Evolutionary conservation across 768 basidiomycete species (phyloP).

Genomic region (Coprinopsis strossmayeri): DNA sequence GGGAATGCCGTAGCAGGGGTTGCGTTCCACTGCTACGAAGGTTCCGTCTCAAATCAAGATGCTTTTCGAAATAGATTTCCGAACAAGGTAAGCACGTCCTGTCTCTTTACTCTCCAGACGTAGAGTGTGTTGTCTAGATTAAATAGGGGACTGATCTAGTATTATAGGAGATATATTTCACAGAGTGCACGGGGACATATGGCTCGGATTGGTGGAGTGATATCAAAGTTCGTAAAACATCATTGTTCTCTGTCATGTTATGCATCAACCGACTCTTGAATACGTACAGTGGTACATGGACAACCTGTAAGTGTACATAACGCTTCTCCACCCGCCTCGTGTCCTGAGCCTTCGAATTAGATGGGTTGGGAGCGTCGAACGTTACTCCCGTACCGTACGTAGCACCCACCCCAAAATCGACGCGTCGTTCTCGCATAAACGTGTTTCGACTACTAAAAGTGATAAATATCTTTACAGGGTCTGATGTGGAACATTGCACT

Average conservation of each 20-base stretch:
- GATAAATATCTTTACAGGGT: constrained; percentile 22
- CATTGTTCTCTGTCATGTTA: not conserved
- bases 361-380: constrained; percentile 25
- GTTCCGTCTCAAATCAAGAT: constrained; percentile 46
- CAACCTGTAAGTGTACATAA: constrained; percentile 31
- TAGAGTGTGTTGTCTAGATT: not conserved
- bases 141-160: not conserved
- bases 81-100: constrained; percentile 41
- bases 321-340: not conserved
- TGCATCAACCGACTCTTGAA: not conserved
- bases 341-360: too few species aligned
- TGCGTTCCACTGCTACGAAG: constrained; percentile 68
- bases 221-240: constrained; percentile 47
- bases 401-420: not conserved
- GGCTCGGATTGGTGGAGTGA: constrained; percentile 77
- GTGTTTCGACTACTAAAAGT: not conserved
- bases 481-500: constrained; percentile 77
- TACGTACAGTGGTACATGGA: constrained; percentile 73
- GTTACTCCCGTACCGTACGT: constrained; percentile 32
- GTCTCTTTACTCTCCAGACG: too few species aligned
- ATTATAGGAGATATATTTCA: constrained; percentile 40
- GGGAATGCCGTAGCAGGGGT: constrained; percentile 54
- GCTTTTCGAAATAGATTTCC: constrained; percentile 51
- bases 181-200: constrained; percentile 60
- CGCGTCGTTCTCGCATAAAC: not conserved